Evolutionary conservation across 305 asterid species (phyloP).

Genomic region (Lippia alba): DNA sequence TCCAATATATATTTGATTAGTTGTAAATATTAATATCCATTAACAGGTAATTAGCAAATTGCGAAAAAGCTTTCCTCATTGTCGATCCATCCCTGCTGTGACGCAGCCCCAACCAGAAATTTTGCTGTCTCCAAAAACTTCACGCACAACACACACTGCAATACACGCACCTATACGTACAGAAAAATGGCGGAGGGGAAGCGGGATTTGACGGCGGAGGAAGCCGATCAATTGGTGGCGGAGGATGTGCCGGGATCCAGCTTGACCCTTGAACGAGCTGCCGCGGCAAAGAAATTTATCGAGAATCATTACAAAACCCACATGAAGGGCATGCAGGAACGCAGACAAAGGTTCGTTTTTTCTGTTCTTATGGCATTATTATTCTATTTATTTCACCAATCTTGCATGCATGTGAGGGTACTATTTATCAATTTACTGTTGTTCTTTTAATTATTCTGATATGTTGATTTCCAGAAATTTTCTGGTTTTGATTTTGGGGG

Average conservation of each 20-base stretch:
- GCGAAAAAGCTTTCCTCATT: not conserved
- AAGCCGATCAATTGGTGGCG: constrained; percentile 40
- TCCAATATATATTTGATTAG: not conserved
- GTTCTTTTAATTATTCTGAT: not conserved
- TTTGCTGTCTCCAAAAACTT: constrained; percentile 2
- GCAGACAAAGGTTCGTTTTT: constrained; percentile 52
- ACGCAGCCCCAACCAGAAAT: constrained; percentile 21
- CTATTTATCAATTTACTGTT: not conserved
- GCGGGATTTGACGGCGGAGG: constrained; percentile 29
- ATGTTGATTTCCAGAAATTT: not conserved
- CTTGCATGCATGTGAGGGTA: constrained; percentile 1
- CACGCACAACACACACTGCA: not conserved
- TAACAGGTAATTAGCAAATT: not conserved
- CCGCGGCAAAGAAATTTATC: constrained; percentile 73
- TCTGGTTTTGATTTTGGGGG: not conserved
- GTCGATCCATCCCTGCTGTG: constrained; percentile 4
- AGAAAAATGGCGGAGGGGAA: constrained; percentile 42
- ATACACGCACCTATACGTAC: not conserved
- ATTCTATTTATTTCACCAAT: not conserved
- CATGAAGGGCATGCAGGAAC: constrained; percentile 62
- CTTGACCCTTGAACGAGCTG: constrained; percentile 72
- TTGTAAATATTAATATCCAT: not conserved
- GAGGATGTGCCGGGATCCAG: constrained; percentile 46
- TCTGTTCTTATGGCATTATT: not conserved
- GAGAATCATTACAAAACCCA: constrained; percentile 70